Base-by-base conservation (phyloP, 352 stramenopile genomes). In the Globisporangium okanoganense region DNA sequence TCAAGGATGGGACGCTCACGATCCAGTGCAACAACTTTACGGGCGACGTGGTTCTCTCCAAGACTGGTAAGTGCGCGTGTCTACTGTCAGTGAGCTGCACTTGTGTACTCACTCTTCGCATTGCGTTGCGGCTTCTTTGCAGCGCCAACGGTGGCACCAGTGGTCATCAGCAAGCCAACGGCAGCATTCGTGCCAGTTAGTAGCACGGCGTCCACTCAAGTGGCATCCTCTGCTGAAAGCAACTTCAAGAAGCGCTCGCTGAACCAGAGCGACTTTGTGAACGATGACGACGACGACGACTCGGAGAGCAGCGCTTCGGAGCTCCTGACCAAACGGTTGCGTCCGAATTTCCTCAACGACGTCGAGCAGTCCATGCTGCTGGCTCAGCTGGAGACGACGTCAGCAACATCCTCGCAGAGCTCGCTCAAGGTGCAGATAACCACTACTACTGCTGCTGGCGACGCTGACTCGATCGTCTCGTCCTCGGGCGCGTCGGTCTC, bases 1-100 rank as follows among this genome's bases (percentile, higher is more conserved):
- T 94, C 61, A 55, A 58, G 7, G 64, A 71, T 9, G 85, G 85
- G 12, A 57, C 68, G 49, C 73, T 94, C 31, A 74, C 74, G 47
- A 90, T 94, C 65, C 76, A 79, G 50, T 94, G 85, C 68, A 61
- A 58, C 58, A 74, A 78, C 75, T 94, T 94, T 66, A 87, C 81
- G 10, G 85, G 85, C 53, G 62, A 78, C 44, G 73, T 94, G 29
- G 75, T 87, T 48, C 70, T 94, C 44, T 72, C 71, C 44, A 90
- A 81, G 61, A 67, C 69, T 81, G 74, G 50, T 61, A 33, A 45
- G 64, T 73, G 13, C 35, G 22, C 13, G 10, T 48, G 4, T 14
- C 8, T 12, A 22, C 14, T 36, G 36, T n/a, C 3, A 7, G n/a
- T 8, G 4, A 33, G 5, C 20, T 48, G 13, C 5, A 40, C 12